Evolutionary conservation across 73 alveolate species (phyloP).

Genomic region (Paramecium octaurelia): DNA sequence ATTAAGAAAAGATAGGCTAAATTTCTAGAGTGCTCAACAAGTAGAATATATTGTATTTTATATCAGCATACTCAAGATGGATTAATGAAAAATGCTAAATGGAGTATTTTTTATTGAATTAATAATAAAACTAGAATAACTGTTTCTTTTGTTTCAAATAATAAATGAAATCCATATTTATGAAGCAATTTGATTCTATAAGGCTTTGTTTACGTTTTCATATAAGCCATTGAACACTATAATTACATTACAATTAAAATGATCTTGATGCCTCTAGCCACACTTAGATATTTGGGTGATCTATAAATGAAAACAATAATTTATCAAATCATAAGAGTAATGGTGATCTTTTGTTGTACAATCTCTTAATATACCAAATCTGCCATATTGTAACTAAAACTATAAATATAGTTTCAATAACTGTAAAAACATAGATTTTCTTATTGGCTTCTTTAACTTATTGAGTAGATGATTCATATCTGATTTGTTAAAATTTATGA

Average conservation of each 20-base stretch:
- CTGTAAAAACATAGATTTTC: not conserved
- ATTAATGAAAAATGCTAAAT: no score
- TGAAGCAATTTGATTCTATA: not conserved
- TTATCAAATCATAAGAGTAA: not conserved
- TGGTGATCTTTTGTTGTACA: slow-evolving; percentile 1
- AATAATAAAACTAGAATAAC: no score
- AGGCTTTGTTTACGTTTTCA: not conserved
- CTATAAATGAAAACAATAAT: not conserved
- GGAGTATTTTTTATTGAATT: no score
- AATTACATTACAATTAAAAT: not conserved
- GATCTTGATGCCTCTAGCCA: not conserved
- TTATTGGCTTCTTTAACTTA: slow-evolving; percentile 30
- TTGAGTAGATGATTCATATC: slow-evolving; percentile 7
- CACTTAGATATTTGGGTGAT: not conserved
- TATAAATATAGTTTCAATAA: not conserved
- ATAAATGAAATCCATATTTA: no score
- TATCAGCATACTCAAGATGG: no score
- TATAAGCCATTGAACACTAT: not conserved
- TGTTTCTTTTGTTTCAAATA: not conserved
- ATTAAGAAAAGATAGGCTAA: no score
- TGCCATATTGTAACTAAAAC: slow-evolving; percentile 14
- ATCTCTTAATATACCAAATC: slow-evolving; percentile 44
- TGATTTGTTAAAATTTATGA: slow-evolving; percentile 27
- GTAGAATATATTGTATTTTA: no score
- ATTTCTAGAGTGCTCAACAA: no score